Base-by-base conservation (phyloP, 768 basidiomycete species). In the Exidia glandulosa region DNA sequence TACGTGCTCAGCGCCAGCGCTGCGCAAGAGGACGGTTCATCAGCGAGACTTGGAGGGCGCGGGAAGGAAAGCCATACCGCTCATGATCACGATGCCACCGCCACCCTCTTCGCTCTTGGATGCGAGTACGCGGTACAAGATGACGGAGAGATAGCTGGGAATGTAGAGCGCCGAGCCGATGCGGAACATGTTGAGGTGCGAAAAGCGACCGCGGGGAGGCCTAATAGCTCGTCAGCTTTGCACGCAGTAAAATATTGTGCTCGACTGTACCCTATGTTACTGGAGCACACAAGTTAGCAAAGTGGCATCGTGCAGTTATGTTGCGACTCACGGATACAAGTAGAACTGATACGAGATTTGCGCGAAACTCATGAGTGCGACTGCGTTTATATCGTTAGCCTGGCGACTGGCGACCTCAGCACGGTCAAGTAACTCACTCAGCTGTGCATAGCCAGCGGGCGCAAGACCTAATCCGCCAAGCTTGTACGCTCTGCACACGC, bases 301-400 rank as follows among this genome's bases (percentile, higher is more conserved):
- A 3, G 25, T 32, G 60, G 50, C 33, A 6, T 33, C 16, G 36
- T 56, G 3, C 6, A 41, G 2, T 14, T 14, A 36, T n/a, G n/a
- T 27, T 19, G 50, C 45, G 54, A 78, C 89, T 72, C 68, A 92
- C 88, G 90, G 90, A 77, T 93, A 93, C 34, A 91, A 79, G 68
- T 90, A 84, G 68, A 92, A 94, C 67, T 94, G 94, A 69, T 94
- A 95, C 36, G 85, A 83, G 57, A 96, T 88, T 71, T 94, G 93
- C 62, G 85, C 89, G n/a, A 93, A 77, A 71, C 91, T 94, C 94
- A 96, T 95, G 59, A 95, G 66, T 5, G 90, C 90, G 69, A 90
- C 90, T 92, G 63, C 48, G 63, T 63, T n/a, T 27, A 56, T n/a
- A 25, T 63, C n/a, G 31, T 65, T 52, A 25, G 34, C 23, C 45